Percentiles rank a stretch among this genome's conserved stretches.
Evolutionary conservation across 2,329 filamentous ascomycete species (phyloP).

Genomic region (Zopfia rhizophila): DNA sequence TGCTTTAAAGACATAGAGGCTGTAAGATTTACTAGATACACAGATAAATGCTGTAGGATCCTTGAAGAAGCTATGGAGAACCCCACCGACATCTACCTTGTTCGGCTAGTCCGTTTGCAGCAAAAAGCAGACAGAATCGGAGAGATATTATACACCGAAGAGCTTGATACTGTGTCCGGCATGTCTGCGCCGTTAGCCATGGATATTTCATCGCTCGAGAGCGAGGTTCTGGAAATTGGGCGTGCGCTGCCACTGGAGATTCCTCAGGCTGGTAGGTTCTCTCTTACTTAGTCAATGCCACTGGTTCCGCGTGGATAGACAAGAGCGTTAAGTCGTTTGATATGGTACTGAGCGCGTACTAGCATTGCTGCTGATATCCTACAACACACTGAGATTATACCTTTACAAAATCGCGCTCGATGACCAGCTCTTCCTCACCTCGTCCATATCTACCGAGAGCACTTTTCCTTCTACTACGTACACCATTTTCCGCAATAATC

Average conservation of each 20-base stretch:
- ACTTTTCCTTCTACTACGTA: neutral
- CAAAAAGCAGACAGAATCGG: slow-evolving; percentile 9
- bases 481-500: slow-evolving; percentile 11
- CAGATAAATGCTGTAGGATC: slow-evolving; percentile 14
- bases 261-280: too few relatives aligned
- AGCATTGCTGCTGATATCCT: slow-evolving; percentile 3
- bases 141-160: slow-evolving; percentile 12
- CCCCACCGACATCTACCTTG: slow-evolving; percentile 11
- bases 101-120: slow-evolving; percentile 13
- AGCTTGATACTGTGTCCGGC: neutral
- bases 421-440: slow-evolving; percentile 11
- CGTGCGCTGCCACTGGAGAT: neutral
- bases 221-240: slow-evolving; percentile 1
- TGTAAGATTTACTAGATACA: slow-evolving; percentile 12
- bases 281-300: too few relatives aligned
- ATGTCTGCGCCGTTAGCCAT: slow-evolving; percentile 8
- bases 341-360: too few relatives aligned
- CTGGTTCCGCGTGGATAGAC: too few relatives aligned
- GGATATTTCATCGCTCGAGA: slow-evolving; percentile 10
- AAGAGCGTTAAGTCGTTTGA: too few relatives aligned
- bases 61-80: slow-evolving; percentile 9
- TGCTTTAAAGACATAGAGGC: slow-evolving; percentile 16
- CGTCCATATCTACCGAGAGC: too few relatives aligned
- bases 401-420: slow-evolving; percentile 17
- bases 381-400: slow-evolving; percentile 12